These are phyloP conservation scores for Pythium aristosporum DNA, from an alignment of 352 stramenopile species.

Conservation along the genomic window DNA sequence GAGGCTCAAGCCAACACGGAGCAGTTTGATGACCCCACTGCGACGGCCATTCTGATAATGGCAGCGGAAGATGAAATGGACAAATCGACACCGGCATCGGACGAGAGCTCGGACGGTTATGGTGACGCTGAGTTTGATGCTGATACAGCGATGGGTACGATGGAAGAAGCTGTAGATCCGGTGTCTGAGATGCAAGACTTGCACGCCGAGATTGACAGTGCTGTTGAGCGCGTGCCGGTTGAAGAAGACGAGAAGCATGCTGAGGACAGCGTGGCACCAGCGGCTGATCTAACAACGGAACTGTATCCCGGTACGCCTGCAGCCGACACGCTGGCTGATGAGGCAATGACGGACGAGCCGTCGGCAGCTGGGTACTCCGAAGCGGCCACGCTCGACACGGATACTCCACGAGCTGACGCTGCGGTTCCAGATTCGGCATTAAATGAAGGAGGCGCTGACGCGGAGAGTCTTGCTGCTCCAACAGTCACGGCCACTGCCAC, in stretches of 20 bases:
- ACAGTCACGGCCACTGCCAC: too few relatives aligned
- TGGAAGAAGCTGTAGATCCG: neutral
- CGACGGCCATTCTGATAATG: neutral
- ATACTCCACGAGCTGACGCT: neutral
- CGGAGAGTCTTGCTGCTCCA: too few relatives aligned
- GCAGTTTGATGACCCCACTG: neutral
- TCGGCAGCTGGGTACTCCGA: too few relatives aligned
- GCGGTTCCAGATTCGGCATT: neutral
- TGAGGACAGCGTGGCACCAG: neutral
- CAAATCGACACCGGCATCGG: neutral
- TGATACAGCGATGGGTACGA: neutral
- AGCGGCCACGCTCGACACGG: neutral
- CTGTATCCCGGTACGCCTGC: too few relatives aligned
- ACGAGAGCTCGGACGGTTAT: constrained; percentile 3
- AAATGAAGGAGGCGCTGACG: neutral
- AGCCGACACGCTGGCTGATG: too few relatives aligned
- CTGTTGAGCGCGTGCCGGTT: neutral
- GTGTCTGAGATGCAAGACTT: neutral
- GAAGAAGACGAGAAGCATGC: neutral
- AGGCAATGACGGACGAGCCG: too few relatives aligned
- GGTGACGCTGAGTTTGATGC: constrained; percentile 6
- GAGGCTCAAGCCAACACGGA: neutral
- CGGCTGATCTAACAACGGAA: too few relatives aligned
- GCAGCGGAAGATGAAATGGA: too few relatives aligned
- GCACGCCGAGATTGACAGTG: neutral